Percentiles rank a stretch among this genome's conserved stretches.
phyloP scores from a whole-genome alignment of 106 monocot species.

The Amphibolis antarctica region DNA sequence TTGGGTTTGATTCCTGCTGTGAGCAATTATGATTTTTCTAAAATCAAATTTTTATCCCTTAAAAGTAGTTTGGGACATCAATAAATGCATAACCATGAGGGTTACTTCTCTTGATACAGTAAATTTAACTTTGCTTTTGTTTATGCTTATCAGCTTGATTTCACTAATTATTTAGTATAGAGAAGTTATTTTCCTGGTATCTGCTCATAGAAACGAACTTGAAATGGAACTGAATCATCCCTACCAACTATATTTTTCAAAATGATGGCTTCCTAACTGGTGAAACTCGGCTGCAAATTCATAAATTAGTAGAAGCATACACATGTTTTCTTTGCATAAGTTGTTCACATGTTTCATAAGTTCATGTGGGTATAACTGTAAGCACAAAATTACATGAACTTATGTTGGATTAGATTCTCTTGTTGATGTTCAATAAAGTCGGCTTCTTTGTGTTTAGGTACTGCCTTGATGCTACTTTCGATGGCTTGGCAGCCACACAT shows the following conservation, averaged over 20 bases:
- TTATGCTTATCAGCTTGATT: not conserved
- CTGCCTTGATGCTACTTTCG: constrained; percentile 65
- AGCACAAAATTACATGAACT: not conserved
- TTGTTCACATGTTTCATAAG: too few relatives aligned
- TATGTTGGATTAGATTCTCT: not conserved
- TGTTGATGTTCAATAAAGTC: not conserved
- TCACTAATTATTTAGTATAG: not conserved
- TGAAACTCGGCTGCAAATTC: too few relatives aligned
- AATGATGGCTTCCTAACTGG: too few relatives aligned
- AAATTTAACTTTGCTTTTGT: not conserved
- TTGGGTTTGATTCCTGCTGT: too few relatives aligned
- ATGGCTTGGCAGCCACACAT: constrained; percentile 71
- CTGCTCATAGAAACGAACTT: not conserved
- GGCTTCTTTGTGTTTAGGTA: constrained; percentile 35
- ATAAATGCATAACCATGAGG: too few relatives aligned
- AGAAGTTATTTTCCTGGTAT: not conserved
- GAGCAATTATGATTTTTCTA: too few relatives aligned
- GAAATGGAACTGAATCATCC: not conserved
- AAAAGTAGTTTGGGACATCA: too few relatives aligned
- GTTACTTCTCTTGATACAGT: too few relatives aligned
- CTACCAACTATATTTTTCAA: not conserved
- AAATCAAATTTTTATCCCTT: too few relatives aligned
- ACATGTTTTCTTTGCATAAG: too few relatives aligned
- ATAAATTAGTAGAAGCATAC: too few relatives aligned
- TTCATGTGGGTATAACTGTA: not conserved